phyloP scores from a whole-genome alignment of 139 green algal genomes.

The Coccomyxa sp. region DNA sequence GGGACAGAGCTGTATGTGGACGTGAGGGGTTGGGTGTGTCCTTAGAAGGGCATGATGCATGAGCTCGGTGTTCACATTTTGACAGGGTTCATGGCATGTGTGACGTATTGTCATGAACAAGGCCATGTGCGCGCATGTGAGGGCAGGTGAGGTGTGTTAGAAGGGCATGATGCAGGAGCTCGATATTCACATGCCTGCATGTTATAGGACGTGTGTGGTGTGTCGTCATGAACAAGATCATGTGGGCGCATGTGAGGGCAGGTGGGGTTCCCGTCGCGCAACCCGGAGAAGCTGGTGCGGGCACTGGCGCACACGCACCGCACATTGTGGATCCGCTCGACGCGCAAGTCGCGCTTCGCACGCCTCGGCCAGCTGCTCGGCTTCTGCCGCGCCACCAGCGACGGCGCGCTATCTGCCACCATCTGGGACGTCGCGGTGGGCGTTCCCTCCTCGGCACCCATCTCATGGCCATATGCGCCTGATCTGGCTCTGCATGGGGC shows the following conservation, averaged over 20 bases:
- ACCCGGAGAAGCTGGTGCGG: conserved; percentile 56
- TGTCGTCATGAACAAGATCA: too few relatives aligned
- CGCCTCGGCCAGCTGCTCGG: conserved; percentile 66
- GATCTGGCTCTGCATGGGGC: background rate
- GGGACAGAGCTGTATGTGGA: background rate
- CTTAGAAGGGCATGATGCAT: too few relatives aligned
- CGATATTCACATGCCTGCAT: too few relatives aligned
- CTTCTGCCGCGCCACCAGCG: conserved; percentile 82
- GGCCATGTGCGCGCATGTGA: background rate
- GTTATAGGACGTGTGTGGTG: too few relatives aligned
- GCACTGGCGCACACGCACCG: conserved; percentile 75
- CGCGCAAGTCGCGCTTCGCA: conserved; percentile 42
- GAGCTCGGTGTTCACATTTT: too few relatives aligned
- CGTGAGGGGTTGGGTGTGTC: too few relatives aligned
- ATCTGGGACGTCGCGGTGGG: conserved; percentile 87
- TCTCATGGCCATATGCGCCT: background rate
- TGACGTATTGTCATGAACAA: too few relatives aligned
- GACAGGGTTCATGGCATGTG: too few relatives aligned
- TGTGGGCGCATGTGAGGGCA: conserved; percentile 15
- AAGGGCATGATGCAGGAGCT: too few relatives aligned
- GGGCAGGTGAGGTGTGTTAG: background rate
- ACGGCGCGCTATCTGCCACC: conserved; percentile 69
- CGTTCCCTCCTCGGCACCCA: background rate
- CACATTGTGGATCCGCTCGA: conserved; percentile 60
- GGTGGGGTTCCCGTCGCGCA: conserved; percentile 76